Percentiles rank a stretch among this genome's conserved stretches.
These are phyloP conservation scores for Plantago major DNA, from an alignment of 257 asterid species.

Conservation along the genomic window DNA sequence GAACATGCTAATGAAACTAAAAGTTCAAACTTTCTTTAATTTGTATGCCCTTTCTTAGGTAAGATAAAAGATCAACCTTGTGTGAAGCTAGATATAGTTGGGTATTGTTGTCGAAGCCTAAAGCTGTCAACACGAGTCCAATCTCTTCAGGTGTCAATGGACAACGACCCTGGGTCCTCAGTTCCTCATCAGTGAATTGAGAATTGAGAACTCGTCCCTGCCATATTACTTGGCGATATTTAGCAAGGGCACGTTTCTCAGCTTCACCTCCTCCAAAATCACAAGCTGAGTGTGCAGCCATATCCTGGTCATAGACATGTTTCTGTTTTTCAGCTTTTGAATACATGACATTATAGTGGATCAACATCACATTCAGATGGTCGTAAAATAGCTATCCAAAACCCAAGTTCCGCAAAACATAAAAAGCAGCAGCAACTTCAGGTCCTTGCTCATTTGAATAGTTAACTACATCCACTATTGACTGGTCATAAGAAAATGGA, in stretches of 20 bases:
- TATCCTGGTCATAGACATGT: constrained; percentile 40
- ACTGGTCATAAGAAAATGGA: background rate
- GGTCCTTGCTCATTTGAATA: background rate
- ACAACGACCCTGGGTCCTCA: constrained; percentile 95
- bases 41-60: too few species aligned
- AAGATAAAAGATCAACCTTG: constrained; percentile 46
- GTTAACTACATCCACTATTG: background rate
- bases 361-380: background rate
- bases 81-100: constrained; percentile 93
- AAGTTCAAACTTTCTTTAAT: background rate
- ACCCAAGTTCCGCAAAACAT: constrained; percentile 3
- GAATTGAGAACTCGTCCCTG: constrained; percentile 95
- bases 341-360: background rate
- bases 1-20: background rate
- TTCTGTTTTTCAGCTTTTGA: constrained; percentile 9
- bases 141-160: constrained; percentile 98
- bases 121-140: constrained; percentile 89
- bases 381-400: background rate
- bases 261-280: constrained; percentile 99
- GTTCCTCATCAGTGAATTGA: constrained; percentile 92
- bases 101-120: constrained; percentile 93
- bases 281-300: constrained; percentile 99
- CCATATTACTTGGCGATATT: constrained; percentile 93
- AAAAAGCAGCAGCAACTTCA: background rate
- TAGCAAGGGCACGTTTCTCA: constrained; percentile 92